Conservation (phyloP, 2,329 filamentous ascomycete genomes). For the Didymella exigua region DNA sequence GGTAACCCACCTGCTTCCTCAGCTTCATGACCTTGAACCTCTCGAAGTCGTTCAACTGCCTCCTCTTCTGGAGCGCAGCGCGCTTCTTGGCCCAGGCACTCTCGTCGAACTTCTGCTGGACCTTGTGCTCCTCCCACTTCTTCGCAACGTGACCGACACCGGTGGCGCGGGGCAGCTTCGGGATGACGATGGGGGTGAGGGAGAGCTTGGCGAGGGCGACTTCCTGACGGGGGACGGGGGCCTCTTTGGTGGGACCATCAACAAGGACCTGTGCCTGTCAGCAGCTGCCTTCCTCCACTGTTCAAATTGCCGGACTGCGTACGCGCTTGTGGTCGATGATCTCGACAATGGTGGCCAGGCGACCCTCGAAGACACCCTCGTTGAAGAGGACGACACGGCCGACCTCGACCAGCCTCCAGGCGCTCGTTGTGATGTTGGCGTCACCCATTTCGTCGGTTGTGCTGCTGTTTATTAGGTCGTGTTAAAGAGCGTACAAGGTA, state of each 20-base stretch:
- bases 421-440: constrained; percentile 55
- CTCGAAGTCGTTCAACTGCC: constrained; percentile 95
- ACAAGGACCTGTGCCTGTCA: constrained; percentile 77
- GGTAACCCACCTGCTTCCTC: constrained; percentile 87
- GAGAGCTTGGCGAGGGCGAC: constrained; percentile 81
- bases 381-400: constrained; percentile 95
- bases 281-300: constrained; percentile 27
- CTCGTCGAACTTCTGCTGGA: constrained; percentile 91
- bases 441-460: constrained; percentile 54
- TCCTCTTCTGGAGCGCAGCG: constrained; percentile 82
- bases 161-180: constrained; percentile 82
- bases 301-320: constrained; percentile 59
- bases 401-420: constrained; percentile 93
- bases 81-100: constrained; percentile 95
- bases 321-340: constrained; percentile 99
- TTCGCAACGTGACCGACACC: constrained; percentile 83
- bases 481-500: constrained; percentile 27
- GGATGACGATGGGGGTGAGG: constrained; percentile 87
- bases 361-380: constrained; percentile 79
- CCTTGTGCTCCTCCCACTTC: constrained; percentile 87
- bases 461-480: constrained; percentile 39
- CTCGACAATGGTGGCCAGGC: constrained; percentile 93
- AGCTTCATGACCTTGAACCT: constrained; percentile 99
- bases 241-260: constrained; percentile 85
- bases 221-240: constrained; percentile 84